Conservation (phyloP, 2,329 filamentous ascomycete species). For the Microsporum audouinii region DNA sequence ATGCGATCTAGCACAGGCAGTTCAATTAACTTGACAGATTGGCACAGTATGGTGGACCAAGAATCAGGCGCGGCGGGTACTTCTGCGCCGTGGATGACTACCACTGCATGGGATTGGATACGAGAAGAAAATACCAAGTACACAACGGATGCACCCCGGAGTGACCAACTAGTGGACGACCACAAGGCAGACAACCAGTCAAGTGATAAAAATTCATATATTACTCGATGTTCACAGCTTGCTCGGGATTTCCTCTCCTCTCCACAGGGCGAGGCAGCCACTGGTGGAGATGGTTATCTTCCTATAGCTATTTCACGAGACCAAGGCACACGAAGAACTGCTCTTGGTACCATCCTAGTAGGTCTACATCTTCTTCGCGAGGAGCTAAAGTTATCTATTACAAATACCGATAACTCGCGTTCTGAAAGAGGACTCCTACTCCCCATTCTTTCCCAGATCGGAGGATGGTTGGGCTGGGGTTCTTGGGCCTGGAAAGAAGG, state of each 20-base stretch:
- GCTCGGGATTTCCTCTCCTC: constrained; percentile 56
- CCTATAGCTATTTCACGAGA: constrained; percentile 48
- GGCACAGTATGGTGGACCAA: constrained; percentile 39
- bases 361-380: constrained; percentile 79
- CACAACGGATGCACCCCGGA: constrained; percentile 16
- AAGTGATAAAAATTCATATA: constrained; percentile 29
- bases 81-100: constrained; percentile 42
- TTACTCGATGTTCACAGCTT: constrained; percentile 42
- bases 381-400: constrained; percentile 69
- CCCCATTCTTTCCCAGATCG: constrained; percentile 69
- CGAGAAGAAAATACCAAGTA: constrained; percentile 43
- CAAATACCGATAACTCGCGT: constrained; percentile 39
- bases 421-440: constrained; percentile 45
- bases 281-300: constrained; percentile 50
- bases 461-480: constrained; percentile 67
- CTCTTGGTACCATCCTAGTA: constrained; percentile 57
- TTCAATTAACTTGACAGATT: constrained; percentile 35
- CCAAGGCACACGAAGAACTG: constrained; percentile 47
- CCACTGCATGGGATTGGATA: constrained; percentile 60
- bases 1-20: constrained; percentile 42
- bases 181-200: background rate
- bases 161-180: constrained; percentile 15
- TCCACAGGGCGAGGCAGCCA: constrained; percentile 44
- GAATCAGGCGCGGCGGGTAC: constrained; percentile 34
- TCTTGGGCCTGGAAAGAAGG: constrained; percentile 46